Evolutionary conservation across 345 rosid genomes (phyloP).

Genomic region (Melaleuca alternifolia): DNA sequence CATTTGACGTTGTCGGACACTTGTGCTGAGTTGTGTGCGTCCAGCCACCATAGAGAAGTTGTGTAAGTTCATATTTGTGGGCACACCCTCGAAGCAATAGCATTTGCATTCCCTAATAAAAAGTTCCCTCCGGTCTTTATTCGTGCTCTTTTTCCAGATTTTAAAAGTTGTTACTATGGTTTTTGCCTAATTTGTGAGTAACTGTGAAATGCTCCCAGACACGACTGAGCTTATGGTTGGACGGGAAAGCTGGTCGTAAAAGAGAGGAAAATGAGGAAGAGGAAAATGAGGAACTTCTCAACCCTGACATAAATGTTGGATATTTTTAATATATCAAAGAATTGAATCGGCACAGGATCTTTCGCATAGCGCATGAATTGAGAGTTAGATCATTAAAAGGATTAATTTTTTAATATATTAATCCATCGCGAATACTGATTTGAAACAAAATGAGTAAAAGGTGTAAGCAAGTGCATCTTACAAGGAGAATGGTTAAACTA

Average conservation of each 20-base stretch:
- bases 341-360: not conserved
- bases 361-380: too few species aligned
- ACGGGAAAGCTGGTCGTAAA: not conserved
- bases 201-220: accelerated
- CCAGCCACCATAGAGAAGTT: not conserved
- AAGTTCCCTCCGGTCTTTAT: not conserved
- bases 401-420: too few species aligned
- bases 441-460: too few species aligned
- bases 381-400: too few species aligned
- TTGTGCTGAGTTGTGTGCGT: not conserved
- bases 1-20: not conserved
- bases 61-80: not conserved
- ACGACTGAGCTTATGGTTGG: accelerated
- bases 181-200: not conserved
- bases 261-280: not conserved
- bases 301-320: not conserved
- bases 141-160: too few species aligned
- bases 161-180: not conserved
- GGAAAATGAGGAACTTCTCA: accelerated
- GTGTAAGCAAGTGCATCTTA: too few species aligned
- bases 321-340: not conserved
- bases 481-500: too few species aligned
- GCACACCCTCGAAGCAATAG: not conserved
- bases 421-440: too few species aligned
- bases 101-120: not conserved